Percentiles rank a stretch among this genome's conserved stretches.
Evolutionary conservation across 1,139 yeast species (phyloP).

Genomic region (Magnusiomyces tetraspermus): DNA sequence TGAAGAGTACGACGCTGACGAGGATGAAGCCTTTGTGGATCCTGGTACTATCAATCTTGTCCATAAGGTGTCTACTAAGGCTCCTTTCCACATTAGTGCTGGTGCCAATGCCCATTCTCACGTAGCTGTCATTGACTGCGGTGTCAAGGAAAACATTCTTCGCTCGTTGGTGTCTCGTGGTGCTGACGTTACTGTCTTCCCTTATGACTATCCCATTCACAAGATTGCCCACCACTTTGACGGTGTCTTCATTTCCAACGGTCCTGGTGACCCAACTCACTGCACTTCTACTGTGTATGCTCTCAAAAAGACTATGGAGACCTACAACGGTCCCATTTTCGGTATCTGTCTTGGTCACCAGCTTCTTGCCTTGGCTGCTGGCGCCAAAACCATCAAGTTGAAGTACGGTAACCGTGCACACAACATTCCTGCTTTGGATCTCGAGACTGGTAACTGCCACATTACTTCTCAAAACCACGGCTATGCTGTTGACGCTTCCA

Average conservation of each 20-base stretch:
- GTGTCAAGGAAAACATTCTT: constrained; percentile 93
- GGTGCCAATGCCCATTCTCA: constrained; percentile 49
- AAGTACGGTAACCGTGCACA: constrained; percentile 98
- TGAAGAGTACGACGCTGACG: constrained; percentile 82
- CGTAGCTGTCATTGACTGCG: constrained; percentile 92
- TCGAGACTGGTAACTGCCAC: constrained; percentile 85
- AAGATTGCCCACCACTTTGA: constrained; percentile 87
- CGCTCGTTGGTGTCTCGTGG: constrained; percentile 92
- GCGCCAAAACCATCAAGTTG: constrained; percentile 85
- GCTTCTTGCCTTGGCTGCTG: constrained; percentile 85
- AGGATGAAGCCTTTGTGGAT: constrained; percentile 84
- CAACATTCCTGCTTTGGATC: constrained; percentile 90
- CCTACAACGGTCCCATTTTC: constrained; percentile 74
- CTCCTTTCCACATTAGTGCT: constrained; percentile 80
- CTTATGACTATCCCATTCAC: constrained; percentile 87
- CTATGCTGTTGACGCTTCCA: constrained; percentile 80
- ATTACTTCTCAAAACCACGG: constrained; percentile 98
- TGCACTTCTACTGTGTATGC: constrained; percentile 72
- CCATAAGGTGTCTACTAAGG: constrained; percentile 87
- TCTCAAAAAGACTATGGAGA: constrained; percentile 62
- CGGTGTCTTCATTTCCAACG: constrained; percentile 90
- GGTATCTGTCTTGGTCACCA: constrained; percentile 98
- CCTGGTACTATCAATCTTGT: constrained; percentile 90
- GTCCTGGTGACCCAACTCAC: constrained; percentile 98
- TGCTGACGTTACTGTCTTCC: constrained; percentile 91